Evolutionary conservation across 1,284 basidiomycete species (phyloP), one percentile per base, ranked within the genome.

Genomic region (Fereydounia khargensis): DNA sequence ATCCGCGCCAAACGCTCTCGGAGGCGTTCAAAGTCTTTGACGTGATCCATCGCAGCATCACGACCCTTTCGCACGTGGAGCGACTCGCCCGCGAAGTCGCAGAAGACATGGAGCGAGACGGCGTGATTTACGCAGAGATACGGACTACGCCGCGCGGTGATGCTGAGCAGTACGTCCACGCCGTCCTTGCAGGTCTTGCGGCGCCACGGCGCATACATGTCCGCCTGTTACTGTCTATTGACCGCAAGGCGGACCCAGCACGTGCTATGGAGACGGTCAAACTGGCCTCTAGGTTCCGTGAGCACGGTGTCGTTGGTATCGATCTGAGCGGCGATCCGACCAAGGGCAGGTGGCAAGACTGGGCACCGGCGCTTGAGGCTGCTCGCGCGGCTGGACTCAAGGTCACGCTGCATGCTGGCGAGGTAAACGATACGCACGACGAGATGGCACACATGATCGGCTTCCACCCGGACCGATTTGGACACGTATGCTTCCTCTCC

Each of bases 281-380:
- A 13, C 42, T 64, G 4, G 57, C 61, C 2, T 22, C 32, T 16
- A 18, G 21, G 7, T 39, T 40, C 17, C 39, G 16, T 2, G 4
- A 14, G 2, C 27, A n/a, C 3, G 58, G 43, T 8, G 55, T 62
- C 1, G 43, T 62, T 0, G 52, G 57, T 0, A 46, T 64, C 13
- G 61, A 64, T 27, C 52, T 64, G 7, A 56, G 52, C 11, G 61
- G 61, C 5, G 52, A 64, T 20, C 61, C 61, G 0, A 56, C 56
- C 11, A 48, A 47, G 18, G 61, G 57, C 13, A 8, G 31, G 4
- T 60, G 45, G 28, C 9, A 17, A 0, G 39, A 35, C 13, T 53
- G 45, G 22, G 19, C 36, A 14, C 41, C 53, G 3, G 39, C 57
- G 6, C 46, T 57, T 5, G 1, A 6, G 1, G 25, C 30, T 8